Conservation (phyloP, 345 rosid genomes). For the Iberis pinnata region DNA sequence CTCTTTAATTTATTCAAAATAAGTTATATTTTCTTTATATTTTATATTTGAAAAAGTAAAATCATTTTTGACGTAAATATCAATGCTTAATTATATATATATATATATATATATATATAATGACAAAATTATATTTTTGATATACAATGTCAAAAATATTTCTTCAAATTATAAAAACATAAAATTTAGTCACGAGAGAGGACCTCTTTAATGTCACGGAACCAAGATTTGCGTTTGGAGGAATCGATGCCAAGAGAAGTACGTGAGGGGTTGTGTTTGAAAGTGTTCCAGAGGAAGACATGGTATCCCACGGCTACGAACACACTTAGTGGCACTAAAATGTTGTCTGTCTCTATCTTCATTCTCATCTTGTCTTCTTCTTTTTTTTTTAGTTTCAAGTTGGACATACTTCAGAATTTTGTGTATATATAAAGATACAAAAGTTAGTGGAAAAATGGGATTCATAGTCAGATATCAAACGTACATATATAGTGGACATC, state of each 20-base stretch:
- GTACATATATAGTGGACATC: constrained; percentile 18
- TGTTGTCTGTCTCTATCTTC: constrained; percentile 19
- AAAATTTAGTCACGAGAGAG: background rate
- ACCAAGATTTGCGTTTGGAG: constrained; percentile 30
- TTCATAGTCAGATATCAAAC: constrained; percentile 31
- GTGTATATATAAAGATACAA: background rate
- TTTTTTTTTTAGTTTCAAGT: background rate
- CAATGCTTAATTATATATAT: too few species aligned
- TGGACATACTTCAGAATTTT: background rate
- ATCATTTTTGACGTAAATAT: too few species aligned
- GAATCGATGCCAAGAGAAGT: constrained; percentile 30
- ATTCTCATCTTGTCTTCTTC: constrained; percentile 2
- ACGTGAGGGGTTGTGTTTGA: constrained; percentile 28
- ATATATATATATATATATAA: too few species aligned
- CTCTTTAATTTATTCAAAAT: too few species aligned
- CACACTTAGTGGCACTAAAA: constrained; percentile 28
- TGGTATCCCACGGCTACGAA: constrained; percentile 28
- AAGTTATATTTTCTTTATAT: too few species aligned
- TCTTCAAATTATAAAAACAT: background rate
- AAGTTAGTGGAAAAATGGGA: constrained; percentile 21
- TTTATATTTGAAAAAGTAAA: too few species aligned
- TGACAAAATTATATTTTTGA: too few species aligned
- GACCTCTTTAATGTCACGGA: constrained; percentile 32
- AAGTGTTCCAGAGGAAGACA: constrained; percentile 26
- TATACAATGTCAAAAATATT: too few species aligned